Base-by-base conservation (phyloP, 2,329 filamentous ascomycete genomes). In the Didymella exigua region DNA sequence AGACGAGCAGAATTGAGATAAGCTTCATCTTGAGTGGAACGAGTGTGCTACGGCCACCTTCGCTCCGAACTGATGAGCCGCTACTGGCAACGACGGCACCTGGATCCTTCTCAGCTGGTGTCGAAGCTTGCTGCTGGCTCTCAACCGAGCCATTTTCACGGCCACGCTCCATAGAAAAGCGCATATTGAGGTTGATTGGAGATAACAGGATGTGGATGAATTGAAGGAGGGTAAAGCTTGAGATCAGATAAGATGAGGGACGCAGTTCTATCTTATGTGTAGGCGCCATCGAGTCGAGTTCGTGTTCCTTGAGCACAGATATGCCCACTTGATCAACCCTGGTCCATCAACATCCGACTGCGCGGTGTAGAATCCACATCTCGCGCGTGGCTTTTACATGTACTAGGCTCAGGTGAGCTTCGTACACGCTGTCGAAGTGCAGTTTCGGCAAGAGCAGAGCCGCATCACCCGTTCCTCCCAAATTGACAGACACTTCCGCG, bases 1-100 rank as follows among this genome's bases (percentile, higher is more conserved):
- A 80, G 2, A 84, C 81, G 8, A 84, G 63, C 0, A 83, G 42
- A 3, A 86, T 79, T 0, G 83, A 77, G 8, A 74, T 66, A 13
- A 82, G 48, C 58, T 69, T 69, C 63, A 63, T 60, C 27, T 55
- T 58, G 27, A 69, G 21, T 0, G 66, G 66, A 6, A 67, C 52
- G 2, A 53, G 48, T 9, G 14, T 46, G 33, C 42, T 42, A 38
- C 50, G 37, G 10, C 49, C 42, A 21, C 42, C 52, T 13, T 53
- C 38, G 21, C 51, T 52, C 24, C 30, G 47, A 16, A 45, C 16
- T 13, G 55, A 58, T 13, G 49, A 54, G 4, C 54, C 51, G 44
- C 57, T 63, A 13, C 50, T 56, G 4, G 40, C 46, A 9, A 60
- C 41, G 1, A 43, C 41, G 8, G 58, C 49, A 14, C 54, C 43